Percentiles rank a stretch among this genome's conserved stretches.
These are phyloP conservation scores for Myrica gale DNA, from an alignment of 306 rosid species.

Conservation along the genomic window DNA sequence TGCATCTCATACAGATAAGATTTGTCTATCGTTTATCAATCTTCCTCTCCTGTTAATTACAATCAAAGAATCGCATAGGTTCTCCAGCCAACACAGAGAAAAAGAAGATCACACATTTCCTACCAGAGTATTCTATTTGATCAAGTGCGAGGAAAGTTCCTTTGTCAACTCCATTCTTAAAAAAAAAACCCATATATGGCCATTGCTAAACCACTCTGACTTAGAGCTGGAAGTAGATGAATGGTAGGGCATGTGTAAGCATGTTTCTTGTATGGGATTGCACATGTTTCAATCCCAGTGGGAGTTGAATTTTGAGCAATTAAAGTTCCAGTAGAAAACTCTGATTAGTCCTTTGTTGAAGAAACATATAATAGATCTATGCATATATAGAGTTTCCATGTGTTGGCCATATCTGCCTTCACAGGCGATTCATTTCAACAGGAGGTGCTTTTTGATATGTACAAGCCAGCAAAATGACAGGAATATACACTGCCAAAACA, in stretches of 20 bases:
- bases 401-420: too few species aligned
- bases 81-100: too few species aligned
- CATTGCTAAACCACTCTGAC: background rate
- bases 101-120: background rate
- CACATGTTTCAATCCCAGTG: constrained; percentile 24
- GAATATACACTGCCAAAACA: too few species aligned
- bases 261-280: constrained; percentile 9
- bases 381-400: constrained; percentile 38
- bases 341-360: background rate
- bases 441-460: too few species aligned
- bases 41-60: background rate
- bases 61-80: too few species aligned
- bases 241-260: constrained; percentile 10
- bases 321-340: background rate
- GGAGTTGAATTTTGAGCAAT: constrained; percentile 9
- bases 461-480: too few species aligned
- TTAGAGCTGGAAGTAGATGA: constrained; percentile 6
- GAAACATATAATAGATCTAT: constrained; percentile 10
- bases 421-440: too few species aligned
- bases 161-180: too few species aligned
- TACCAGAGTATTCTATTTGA: background rate
- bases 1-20: background rate
- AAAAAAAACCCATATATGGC: too few species aligned
- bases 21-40: background rate
- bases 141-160: too few species aligned